phyloP scores from a whole-genome alignment of 805 yeast species.

The Wickerhamomyces chaumierensis region DNA sequence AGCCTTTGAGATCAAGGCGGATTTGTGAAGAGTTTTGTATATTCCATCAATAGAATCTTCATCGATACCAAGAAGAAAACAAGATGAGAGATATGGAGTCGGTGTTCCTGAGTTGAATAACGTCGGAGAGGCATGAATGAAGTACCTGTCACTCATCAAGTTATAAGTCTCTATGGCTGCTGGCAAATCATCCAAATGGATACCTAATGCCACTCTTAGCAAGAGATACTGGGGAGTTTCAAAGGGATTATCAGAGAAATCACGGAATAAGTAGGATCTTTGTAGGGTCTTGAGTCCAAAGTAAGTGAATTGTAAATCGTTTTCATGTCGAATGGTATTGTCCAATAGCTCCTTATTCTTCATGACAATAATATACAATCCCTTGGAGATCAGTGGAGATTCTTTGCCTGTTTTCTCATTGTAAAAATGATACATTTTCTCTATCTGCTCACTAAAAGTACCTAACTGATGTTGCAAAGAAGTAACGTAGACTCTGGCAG shows the following conservation, averaged over 20 bases:
- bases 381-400: conserved; percentile 50
- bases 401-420: conserved; percentile 69
- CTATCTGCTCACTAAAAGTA: conserved; percentile 67
- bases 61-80: conserved; percentile 83
- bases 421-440: conserved; percentile 61
- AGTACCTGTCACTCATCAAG: conserved; percentile 75
- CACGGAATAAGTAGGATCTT: conserved; percentile 66
- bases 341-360: conserved; percentile 56
- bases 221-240: conserved; percentile 90
- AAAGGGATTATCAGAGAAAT: conserved; percentile 46
- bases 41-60: conserved; percentile 96
- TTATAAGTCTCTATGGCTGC: conserved; percentile 73
- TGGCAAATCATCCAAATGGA: conserved; percentile 61
- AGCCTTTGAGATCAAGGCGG: conserved; percentile 85
- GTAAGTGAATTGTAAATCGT: conserved; percentile 71
- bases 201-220: conserved; percentile 87
- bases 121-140: conserved; percentile 94
- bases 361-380: conserved; percentile 50
- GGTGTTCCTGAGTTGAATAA: conserved; percentile 89
- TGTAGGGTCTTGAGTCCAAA: conserved; percentile 91
- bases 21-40: conserved; percentile 74
- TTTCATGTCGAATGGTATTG: conserved; percentile 58
- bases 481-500: conserved; percentile 93
- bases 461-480: conserved; percentile 90
- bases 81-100: conserved; percentile 76